Conservation (phyloP, 345 rosid genomes). For the Acer saccharum region DNA sequence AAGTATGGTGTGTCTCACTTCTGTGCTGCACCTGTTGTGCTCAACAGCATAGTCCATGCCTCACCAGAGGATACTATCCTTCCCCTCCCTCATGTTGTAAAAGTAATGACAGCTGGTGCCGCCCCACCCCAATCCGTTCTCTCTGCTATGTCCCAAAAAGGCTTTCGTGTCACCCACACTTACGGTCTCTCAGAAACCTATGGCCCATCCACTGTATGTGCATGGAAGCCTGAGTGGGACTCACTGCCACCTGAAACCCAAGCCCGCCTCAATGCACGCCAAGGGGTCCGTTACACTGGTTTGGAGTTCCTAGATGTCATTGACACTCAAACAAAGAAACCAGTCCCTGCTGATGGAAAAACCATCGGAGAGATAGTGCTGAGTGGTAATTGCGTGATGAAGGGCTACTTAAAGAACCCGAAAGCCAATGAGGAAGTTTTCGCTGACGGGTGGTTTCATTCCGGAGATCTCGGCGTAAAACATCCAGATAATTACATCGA, state of each 20-base stretch:
- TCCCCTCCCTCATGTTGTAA: conserved; percentile 76
- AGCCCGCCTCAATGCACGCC: conserved; percentile 90
- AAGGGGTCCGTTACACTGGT: conserved; percentile 73
- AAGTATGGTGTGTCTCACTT: conserved; percentile 76
- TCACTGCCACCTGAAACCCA: conserved; percentile 63
- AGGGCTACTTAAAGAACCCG: conserved; percentile 85
- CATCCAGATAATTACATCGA: conserved; percentile 85
- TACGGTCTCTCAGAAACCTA: conserved; percentile 93
- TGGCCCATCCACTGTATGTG: conserved; percentile 84
- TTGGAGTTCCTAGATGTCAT: conserved; percentile 77
- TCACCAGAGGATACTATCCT: conserved; percentile 69
- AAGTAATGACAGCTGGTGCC: conserved; percentile 91
- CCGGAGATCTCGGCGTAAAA: conserved; percentile 86
- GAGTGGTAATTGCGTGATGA: conserved; percentile 82
- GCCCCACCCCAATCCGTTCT: conserved; percentile 88
- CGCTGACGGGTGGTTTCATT: conserved; percentile 90
- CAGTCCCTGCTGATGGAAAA: conserved; percentile 82
- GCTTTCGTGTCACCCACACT: conserved; percentile 81
- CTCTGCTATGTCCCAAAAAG: conserved; percentile 67
- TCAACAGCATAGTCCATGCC: conserved; percentile 78
- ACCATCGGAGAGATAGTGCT: conserved; percentile 85
- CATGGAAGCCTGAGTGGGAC: conserved; percentile 96
- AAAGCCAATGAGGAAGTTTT: conserved; percentile 76
- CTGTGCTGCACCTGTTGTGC: conserved; percentile 94
- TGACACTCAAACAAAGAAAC: conserved; percentile 56